These are phyloP conservation scores for Endoconidiophora polonica DNA, from an alignment of 2,329 filamentous ascomycete genomes.

Conservation along the genomic window DNA sequence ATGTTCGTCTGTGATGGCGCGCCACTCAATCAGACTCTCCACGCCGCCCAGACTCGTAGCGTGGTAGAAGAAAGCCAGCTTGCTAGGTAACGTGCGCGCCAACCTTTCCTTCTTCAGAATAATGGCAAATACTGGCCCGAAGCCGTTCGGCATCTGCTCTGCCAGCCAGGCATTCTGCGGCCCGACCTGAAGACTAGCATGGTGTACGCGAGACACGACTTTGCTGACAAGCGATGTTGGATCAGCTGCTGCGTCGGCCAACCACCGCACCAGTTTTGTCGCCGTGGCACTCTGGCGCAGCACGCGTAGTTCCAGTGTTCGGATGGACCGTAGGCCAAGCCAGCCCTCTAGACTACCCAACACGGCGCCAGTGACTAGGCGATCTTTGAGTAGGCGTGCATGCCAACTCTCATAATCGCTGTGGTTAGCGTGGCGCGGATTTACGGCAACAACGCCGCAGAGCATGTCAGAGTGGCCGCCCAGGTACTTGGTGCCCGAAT, in stretches of 20 bases:
- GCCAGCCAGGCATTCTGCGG: conserved; percentile 50
- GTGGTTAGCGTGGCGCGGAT: conserved; percentile 25
- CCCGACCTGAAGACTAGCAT: conserved; percentile 58
- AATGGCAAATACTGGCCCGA: conserved; percentile 74
- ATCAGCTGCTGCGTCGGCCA: conserved; percentile 33
- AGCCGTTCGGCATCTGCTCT: conserved; percentile 83
- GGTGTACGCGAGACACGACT: conserved; percentile 45
- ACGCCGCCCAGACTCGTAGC: conserved; percentile 88
- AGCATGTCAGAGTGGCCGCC: conserved; percentile 91
- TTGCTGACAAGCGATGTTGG: conserved; percentile 27
- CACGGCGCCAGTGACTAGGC: conserved; percentile 62
- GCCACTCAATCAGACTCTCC: conserved; percentile 93
- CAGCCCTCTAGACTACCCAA: conserved; percentile 86
- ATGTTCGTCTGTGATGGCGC: conserved; percentile 63
- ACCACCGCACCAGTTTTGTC: conserved; percentile 52
- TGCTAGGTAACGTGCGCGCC: conserved; percentile 58
- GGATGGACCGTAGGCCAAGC: conserved; percentile 71
- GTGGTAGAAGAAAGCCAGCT: conserved; percentile 74
- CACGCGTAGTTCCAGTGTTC: conserved; percentile 74
- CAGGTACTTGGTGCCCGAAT: conserved; percentile 89
- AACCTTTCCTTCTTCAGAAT: conserved; percentile 40
- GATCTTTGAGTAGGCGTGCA: conserved; percentile 44
- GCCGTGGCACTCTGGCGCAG: conserved; percentile 59
- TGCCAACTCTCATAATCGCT: conserved; percentile 33
- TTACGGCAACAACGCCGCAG: conserved; percentile 63